A percentile compares a stretch with the other conserved stretches of the same genome.
Evolutionary conservation across 179 eudicot species (phyloP).

Genomic region (Nepenthes alata): DNA sequence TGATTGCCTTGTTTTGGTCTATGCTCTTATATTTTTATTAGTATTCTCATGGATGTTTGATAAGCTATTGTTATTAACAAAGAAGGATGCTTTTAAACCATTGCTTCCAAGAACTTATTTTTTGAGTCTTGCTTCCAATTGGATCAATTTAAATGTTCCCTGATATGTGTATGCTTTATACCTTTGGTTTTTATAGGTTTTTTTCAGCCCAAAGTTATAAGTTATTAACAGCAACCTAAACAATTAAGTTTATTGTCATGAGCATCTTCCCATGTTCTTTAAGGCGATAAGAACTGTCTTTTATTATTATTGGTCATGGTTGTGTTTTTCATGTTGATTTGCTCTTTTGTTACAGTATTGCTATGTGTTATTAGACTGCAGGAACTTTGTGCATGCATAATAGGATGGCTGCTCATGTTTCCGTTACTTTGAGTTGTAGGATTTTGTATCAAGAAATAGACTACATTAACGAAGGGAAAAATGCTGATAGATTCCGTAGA

Average conservation of each 20-base stretch:
- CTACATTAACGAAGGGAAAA: constrained; percentile 95
- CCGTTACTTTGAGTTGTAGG: constrained; percentile 31
- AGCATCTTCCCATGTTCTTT: too few relatives aligned
- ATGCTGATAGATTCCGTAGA: constrained; percentile 93
- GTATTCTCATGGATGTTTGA: background rate
- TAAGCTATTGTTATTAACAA: too few relatives aligned
- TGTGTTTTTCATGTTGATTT: background rate
- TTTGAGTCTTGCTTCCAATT: background rate
- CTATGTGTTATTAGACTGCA: background rate
- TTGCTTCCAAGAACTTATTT: background rate
- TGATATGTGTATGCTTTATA: background rate
- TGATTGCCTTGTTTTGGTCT: constrained; percentile 1
- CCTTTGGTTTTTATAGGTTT: too few relatives aligned
- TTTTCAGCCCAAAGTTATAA: too few relatives aligned
- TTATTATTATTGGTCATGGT: background rate
- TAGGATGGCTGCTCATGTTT: constrained; percentile 1
- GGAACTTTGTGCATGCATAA: background rate
- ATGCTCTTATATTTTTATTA: background rate
- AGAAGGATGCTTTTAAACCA: background rate
- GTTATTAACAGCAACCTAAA: too few relatives aligned
- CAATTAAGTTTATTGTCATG: too few relatives aligned
- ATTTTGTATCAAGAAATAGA: constrained; percentile 95
- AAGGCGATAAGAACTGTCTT: background rate
- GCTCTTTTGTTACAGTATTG: background rate
- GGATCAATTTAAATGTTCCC: too few relatives aligned